Base-by-base conservation (phyloP, 768 basidiomycete genomes). In the Russula emetica region DNA sequence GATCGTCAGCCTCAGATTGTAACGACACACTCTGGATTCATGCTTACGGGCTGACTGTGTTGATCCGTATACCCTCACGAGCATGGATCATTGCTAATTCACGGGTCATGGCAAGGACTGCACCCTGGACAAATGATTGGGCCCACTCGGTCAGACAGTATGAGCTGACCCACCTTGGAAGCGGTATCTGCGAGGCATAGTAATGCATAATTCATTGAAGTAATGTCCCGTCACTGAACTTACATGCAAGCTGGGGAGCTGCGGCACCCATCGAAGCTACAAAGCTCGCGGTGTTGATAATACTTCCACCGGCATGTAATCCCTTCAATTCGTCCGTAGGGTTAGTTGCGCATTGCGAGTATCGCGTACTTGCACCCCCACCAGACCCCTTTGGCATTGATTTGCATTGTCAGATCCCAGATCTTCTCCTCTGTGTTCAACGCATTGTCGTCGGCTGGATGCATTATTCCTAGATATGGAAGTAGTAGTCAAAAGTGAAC, bases 321-420 rank as follows among this genome's bases (percentile, higher is more conserved):
- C 91, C 90, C 74, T 88, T 92, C 65, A 83, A 77, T 64, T 83
- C 82, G 62, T 98, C 94, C 52, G 84, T 84, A 13, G 92, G 84
- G 76, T 99, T 99, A n/a, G 66, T 92, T 76, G 64, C 92, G 87
- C 96, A 99, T 99, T 42, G 97, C 97, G 57, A 88, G 79, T 72
- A 99, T 95, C 6, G 96, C 97, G 71, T 98, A 88, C 77, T 98
- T 98, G 82, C 90, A 95, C 36, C 97, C 97, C 87, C 89, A 99
- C 97, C 96, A 98, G 64, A 98, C 97, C 57, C 97, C 97, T 77
- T 98, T 99, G 72, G 96, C 84, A 74, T 98, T 98, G 79, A 98
- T 86, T 67, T 87, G 83, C 87, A 91, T 91, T 2, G 91, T 93
- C 62, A 93, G 79, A 72, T 92, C 91, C 96, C 97, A 99, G 75